These are phyloP conservation scores for Pilatotrama ljubarskyi DNA, from an alignment of 768 basidiomycete genomes.

Conservation along the genomic window DNA sequence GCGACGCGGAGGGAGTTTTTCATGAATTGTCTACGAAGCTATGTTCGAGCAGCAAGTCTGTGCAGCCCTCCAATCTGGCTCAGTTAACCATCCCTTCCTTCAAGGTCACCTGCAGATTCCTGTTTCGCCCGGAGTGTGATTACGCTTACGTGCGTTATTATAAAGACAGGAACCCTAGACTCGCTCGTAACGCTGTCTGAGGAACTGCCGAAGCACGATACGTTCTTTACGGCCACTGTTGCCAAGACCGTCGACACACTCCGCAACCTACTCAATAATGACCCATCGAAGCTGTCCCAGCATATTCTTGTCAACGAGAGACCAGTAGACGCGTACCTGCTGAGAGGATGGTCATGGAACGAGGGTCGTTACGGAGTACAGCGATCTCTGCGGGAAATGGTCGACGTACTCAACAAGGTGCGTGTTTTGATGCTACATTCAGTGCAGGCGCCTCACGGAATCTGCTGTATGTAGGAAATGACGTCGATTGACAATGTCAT, in stretches of 20 bases:
- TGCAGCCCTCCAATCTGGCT: conserved; percentile 49
- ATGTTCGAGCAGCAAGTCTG: conserved; percentile 53
- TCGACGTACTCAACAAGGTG: conserved; percentile 86
- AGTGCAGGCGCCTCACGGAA: background rate
- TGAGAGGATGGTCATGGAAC: conserved; percentile 92
- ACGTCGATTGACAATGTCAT: conserved; percentile 90
- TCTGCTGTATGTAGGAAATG: conserved; percentile 71
- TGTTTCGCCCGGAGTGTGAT: background rate
- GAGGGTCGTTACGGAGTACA: conserved; percentile 86
- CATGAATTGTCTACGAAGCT: conserved; percentile 70
- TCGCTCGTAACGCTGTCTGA: conserved; percentile 87
- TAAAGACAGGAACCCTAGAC: conserved; percentile 91
- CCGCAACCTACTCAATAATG: conserved; percentile 87
- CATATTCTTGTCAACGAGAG: conserved; percentile 81
- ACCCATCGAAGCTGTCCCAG: conserved; percentile 70
- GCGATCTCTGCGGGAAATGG: conserved; percentile 77
- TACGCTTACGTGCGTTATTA: background rate
- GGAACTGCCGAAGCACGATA: conserved; percentile 88
- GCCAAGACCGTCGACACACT: conserved; percentile 95
- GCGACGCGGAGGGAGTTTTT: conserved; percentile 74
- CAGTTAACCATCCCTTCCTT: conserved; percentile 80
- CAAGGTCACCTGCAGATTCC: conserved; percentile 61
- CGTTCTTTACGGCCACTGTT: conserved; percentile 81
- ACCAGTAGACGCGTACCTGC: conserved; percentile 73
- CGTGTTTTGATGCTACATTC: conserved; percentile 13